These are phyloP conservation scores for Starmerella bombicola DNA, from an alignment of 805 yeast genomes.

Conservation along the genomic window DNA sequence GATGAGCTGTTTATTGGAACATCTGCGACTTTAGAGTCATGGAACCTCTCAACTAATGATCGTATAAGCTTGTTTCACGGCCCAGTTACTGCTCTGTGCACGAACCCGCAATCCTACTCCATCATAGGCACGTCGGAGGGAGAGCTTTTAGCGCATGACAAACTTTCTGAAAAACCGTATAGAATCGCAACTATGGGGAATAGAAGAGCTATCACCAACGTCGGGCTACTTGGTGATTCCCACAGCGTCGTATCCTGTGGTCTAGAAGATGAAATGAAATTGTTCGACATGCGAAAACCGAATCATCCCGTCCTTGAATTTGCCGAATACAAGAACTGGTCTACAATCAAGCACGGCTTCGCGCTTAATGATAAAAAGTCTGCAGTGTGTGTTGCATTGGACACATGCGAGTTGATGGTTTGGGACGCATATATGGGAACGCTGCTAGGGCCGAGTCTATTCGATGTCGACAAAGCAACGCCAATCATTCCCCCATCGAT, in stretches of 20 bases:
- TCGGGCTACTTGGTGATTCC: neutral
- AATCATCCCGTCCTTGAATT: constrained; percentile 5
- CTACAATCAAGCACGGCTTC: constrained; percentile 13
- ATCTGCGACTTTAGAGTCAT: neutral
- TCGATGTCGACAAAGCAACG: neutral
- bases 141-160: neutral
- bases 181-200: neutral
- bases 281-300: constrained; percentile 12
- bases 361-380: constrained; percentile 6
- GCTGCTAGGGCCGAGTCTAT: neutral
- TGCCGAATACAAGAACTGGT: constrained; percentile 17
- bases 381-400: constrained; percentile 15
- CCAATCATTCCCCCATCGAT: neutral
- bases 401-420: constrained; percentile 8
- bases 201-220: constrained; percentile 11
- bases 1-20: neutral
- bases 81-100: neutral
- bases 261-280: constrained; percentile 17
- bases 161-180: neutral
- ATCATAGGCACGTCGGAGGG: constrained; percentile 1
- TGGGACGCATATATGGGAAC: constrained; percentile 8
- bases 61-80: neutral
- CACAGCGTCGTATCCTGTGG: constrained; percentile 10
- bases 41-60: neutral
- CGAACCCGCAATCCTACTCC: neutral